Evolutionary conservation across 1,284 basidiomycete genomes (phyloP), one percentile per base, ranked within the genome.

Genomic region (Trametes polyzona): DNA sequence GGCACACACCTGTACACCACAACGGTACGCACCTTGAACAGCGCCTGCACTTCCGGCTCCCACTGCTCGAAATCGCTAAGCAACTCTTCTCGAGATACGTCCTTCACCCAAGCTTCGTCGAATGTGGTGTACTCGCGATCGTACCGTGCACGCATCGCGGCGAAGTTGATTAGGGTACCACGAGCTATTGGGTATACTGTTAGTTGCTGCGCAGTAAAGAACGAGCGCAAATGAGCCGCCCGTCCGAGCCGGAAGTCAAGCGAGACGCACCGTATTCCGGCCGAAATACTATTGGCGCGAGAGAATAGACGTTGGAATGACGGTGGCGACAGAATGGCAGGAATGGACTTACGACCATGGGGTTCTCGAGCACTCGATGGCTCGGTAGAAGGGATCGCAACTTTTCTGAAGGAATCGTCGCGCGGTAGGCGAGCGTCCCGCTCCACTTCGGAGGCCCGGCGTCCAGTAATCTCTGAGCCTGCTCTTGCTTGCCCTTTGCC

Each of bases 101-200:
- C 73, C n/a, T 74, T 64, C 19, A 78, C 74, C 71, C 72, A 76
- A 10, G 69, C 69, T 5, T 72, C 74, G 6, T 75, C 65, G 50
- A 71, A 73, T 5, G 57, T 49, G 6, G 73, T 73, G 19, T 73
- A 73, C 48, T 78, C 78, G 19, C 67, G 65, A 8, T 69, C 68
- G 17, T 64, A 66, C 11, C 73, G 64, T 17, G 72, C 70, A 23
- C 58, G 46, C 36, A 76, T 74, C 2, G 74, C 72, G 14, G 76
- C 78, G 24, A 82, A 66, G 53, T 81, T 83, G 54, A 83, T 65
- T 11, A 74, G 54, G 8, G 59, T 66, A 0, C 78, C 78, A 35
- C 73, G 71, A 12, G 76, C 73, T 40, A 83, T 71, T 0, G 79
- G 76, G 65, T 77, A 82, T 4, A 73, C 65, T 1, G 80, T 74